Base-by-base conservation (phyloP, 108 stramenopile species). In the Schizochytrium sp. region DNA sequence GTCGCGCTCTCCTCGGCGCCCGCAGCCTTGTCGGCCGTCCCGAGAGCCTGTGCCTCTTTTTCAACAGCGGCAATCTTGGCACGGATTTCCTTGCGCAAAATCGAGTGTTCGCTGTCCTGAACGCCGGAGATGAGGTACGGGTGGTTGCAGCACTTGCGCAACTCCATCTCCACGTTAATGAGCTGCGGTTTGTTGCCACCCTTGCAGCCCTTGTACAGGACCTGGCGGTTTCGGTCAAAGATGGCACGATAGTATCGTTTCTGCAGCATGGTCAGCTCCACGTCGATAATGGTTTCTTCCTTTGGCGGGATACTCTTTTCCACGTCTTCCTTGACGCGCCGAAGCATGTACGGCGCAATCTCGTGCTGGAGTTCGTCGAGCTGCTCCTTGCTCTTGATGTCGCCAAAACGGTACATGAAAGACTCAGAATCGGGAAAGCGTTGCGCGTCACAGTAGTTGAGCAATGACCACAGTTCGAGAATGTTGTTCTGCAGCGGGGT, bases 121-220 rank as follows among this genome's bases (percentile, higher is more conserved):
- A 98, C 96, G 16, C 98, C 98, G 25, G 95, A 95, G 43, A 99
- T 92, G 29, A 99, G 91, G 92, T 95, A 98, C 29, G 99, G 99
- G 92, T 99, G 99, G 93, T 99, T 99, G 95, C 98, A 99, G 90
- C 96, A 97, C 93, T 99, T 99, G 60, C 99, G 95, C 51, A 99
- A 93, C 89, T 99, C 98, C 98, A 98, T 99, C 88, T 98, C 98
- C 60, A 99, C 97, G 91, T 99, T 99, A 97, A 97, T 97, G 60
- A 99, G 94, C 89, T 96, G 97, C 34, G 97, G 98, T 14, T 58
- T 57, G 43, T 87, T 57, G 25, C 55, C 87, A 10, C 19, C 83
- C 43, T 47, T 69, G 72, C 51, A 23, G 45, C 96, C 96, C 94
- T 97, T 96, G 90, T 95, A 97, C 88, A 99, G 94, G 76, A 98